These are phyloP conservation scores for Ophiosphaerella korrae DNA, from an alignment of 2,329 filamentous ascomycete genomes.

Conservation along the genomic window DNA sequence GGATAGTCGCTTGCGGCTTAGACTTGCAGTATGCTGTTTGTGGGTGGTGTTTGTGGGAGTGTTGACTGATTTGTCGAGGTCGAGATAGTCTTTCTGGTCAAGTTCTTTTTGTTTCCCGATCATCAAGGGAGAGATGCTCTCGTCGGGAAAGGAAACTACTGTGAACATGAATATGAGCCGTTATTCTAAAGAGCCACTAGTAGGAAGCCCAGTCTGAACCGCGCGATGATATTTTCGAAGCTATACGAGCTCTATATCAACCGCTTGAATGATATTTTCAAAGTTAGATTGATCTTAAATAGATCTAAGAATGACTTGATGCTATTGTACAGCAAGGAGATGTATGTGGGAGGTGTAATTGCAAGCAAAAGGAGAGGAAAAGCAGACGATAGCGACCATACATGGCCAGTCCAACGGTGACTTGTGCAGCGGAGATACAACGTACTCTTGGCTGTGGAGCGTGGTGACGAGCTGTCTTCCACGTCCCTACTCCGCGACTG, in stretches of 20 bases:
- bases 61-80: constrained; percentile 44
- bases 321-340: too few species aligned
- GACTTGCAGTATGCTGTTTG: constrained; percentile 45
- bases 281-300: too few species aligned
- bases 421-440: constrained; percentile 13
- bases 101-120: constrained; percentile 52
- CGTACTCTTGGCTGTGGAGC: constrained; percentile 39
- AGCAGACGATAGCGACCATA: not conserved
- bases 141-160: constrained; percentile 56
- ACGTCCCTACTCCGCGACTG: constrained; percentile 17
- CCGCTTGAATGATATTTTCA: too few species aligned
- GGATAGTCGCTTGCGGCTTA: constrained; percentile 50
- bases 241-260: too few species aligned
- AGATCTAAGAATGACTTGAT: too few species aligned
- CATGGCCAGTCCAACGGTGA: not conserved
- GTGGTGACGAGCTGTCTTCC: constrained; percentile 36
- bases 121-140: constrained; percentile 55
- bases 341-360: too few species aligned
- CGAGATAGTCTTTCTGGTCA: constrained; percentile 50
- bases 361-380: too few species aligned
- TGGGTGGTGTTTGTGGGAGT: too few species aligned
- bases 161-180: constrained; percentile 6
- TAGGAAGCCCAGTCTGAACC: not conserved
- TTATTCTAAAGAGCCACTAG: not conserved
- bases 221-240: too few species aligned